Evolutionary conservation across 1,284 basidiomycete species (phyloP), one percentile per base, ranked within the genome.

Genomic region (Porodaedalea pini): DNA sequence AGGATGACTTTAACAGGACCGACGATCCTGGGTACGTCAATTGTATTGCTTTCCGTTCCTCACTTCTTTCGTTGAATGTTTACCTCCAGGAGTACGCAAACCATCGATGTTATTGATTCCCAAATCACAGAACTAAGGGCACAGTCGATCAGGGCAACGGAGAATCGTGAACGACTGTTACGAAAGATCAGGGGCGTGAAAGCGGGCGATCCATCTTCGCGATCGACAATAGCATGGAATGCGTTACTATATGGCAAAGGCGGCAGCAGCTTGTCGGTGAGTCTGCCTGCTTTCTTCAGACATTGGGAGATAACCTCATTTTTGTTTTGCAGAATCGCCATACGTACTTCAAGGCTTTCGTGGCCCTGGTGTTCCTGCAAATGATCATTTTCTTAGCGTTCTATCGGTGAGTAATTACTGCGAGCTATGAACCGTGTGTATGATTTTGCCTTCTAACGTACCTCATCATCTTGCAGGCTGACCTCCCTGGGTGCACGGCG

Each of bases 401-500:
- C 32, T 60, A 56, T 56, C 54, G 49, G 58, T 60, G 51, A 27
- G 54, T 52, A 11, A 2, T 25, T 44, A 27, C 48, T 21, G 34
- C 6, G 17, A 10, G 21, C 40, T 17, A 15, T 27, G 19, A 3
- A 29, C 27, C 17, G 21, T 49, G 21, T 32, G 29, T 51, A 15
- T 41, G 27, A 17, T 17, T 23, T 25, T 15, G 4, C 23, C n/a
- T 47, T 23, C 34, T 52, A 44, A 56, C 31, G 21, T 13, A 17
- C 47, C 48, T 36, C 15, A 27, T 7, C 44, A 41, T 51, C 43
- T 27, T 37, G 25, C 25, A 78, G 78, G 63, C 72, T 75, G 51
- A 73, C 73, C 53, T 68, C 68, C 37, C 62, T 66, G 47, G 69
- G 75, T 57, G 77, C 78, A 49, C 71, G 65, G 60, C 70, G 73